Evolutionary conservation across 2,329 filamentous ascomycete species (phyloP), one percentile per base, ranked within the genome.

Genomic region (Colletotrichum siamense): DNA sequence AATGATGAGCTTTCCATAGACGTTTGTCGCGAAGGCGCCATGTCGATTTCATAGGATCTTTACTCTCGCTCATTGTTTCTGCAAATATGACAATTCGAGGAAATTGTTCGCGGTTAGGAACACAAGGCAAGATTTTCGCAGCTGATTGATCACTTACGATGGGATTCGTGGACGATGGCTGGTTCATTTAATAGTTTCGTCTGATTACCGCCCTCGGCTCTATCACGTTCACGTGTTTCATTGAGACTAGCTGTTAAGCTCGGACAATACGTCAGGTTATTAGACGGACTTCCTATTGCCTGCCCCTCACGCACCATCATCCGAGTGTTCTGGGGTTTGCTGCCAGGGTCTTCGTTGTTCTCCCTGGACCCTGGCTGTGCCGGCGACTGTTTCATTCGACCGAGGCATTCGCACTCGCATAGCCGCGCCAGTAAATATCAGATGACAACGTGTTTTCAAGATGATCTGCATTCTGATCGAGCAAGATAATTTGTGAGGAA

Each of bases 41-140:
- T 9, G 85, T 86, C 6, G 85, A 85, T 80, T 85, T 86, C 81
- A 86, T 86, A 12, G 84, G 85, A 78, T 86, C 84, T 64, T 82
- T 83, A 24, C 44, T 63, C 24, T 76, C 63, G 15, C 22, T 18
- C 69, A 44, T 62, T 8, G 49, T 57, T 15, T 30, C n/a, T 22
- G 59, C 13, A 15, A 34, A 49, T 10, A 9, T 55, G 18, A 10
- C 5, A 34, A 5, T 10, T 28, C 18, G 72, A 59, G 6, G 16
- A 49, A 8, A 32, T 66, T 52, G 0, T 59, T 18, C 8, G 44
- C 10, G 9, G 44, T 52, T 8, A 7, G 10, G n/a, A 13, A 52
- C 8, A 8, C 12, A 52, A 52, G 6, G n/a, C 6, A 22, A 22
- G 2, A 3, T 8, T 13, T 13, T 52, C 1, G 44, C 44, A 4